Percentiles rank a stretch among this genome's conserved stretches.
These are phyloP conservation scores for Aspergillus sp. DNA, from an alignment of 2,329 filamentous ascomycete genomes.

Conservation along the genomic window DNA sequence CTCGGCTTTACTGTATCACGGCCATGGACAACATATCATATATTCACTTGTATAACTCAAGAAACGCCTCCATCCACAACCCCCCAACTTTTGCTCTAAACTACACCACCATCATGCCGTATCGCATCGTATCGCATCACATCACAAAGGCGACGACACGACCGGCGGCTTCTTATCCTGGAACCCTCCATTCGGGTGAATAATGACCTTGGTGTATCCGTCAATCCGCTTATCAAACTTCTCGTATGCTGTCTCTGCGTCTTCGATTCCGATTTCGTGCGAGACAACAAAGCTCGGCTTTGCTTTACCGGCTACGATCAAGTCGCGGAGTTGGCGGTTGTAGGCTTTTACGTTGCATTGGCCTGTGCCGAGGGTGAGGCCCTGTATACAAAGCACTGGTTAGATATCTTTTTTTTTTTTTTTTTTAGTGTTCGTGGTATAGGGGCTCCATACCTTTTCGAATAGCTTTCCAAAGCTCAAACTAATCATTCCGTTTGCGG, in stretches of 20 bases:
- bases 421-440: neutral
- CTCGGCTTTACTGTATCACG: too few relatives aligned
- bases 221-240: conserved; percentile 67
- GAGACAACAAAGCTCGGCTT: conserved; percentile 68
- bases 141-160: neutral
- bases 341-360: conserved; percentile 70
- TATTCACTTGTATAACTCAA: too few relatives aligned
- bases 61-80: too few relatives aligned
- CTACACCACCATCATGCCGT: too few relatives aligned
- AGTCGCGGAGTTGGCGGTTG: conserved; percentile 64
- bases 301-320: conserved; percentile 64
- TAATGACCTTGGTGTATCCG: conserved; percentile 67
- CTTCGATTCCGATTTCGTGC: conserved; percentile 63
- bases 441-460: conserved; percentile 54
- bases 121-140: too few relatives aligned
- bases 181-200: conserved; percentile 61
- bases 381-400: conserved; percentile 36
- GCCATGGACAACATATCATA: too few relatives aligned
- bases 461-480: conserved; percentile 68
- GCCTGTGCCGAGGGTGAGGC: conserved; percentile 59
- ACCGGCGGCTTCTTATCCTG: neutral
- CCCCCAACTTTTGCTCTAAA: too few relatives aligned
- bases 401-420: conserved; percentile 4
- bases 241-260: conserved; percentile 60
- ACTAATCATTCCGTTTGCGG: conserved; percentile 63